A percentile compares a stretch with the other conserved stretches of the same genome.
phyloP scores from a whole-genome alignment of 140 eudicot species.

The Flaveria floridana region DNA sequence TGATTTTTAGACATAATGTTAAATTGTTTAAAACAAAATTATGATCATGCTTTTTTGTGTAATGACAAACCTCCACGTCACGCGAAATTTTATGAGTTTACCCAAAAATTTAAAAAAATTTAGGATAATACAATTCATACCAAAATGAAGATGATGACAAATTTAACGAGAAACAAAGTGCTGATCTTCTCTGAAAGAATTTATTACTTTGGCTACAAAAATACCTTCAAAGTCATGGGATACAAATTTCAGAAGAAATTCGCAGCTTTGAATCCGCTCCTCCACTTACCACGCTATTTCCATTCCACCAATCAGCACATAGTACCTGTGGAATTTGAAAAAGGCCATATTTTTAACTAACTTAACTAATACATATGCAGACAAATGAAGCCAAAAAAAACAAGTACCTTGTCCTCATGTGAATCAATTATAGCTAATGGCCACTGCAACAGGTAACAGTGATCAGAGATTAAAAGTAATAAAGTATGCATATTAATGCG shows the following conservation, averaged over 20 bases:
- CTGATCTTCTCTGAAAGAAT: not conserved
- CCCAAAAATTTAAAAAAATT: no score
- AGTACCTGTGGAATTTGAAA: constrained; percentile 50
- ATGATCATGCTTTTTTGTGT: no score
- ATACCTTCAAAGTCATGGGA: constrained; percentile 48
- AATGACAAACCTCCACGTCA: no score
- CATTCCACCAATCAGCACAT: constrained; percentile 96
- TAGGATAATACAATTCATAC: no score
- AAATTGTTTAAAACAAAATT: no score
- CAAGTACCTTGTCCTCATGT: constrained; percentile 82
- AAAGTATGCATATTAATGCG: not conserved
- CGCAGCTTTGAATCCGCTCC: constrained; percentile 85
- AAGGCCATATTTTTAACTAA: constrained; percentile 6
- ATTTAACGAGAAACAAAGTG: no score
- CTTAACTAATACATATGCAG: not conserved
- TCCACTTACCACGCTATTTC: constrained; percentile 79
- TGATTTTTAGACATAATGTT: no score
- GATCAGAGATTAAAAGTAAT: constrained; percentile 8
- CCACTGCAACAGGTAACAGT: constrained; percentile 63
- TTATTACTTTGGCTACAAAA: not conserved
- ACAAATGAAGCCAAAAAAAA: not conserved
- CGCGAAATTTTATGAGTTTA: no score
- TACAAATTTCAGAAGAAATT: constrained; percentile 65
- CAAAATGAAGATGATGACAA: no score
- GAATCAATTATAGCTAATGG: constrained; percentile 79